Conservation (phyloP, 2,329 filamentous ascomycete species). For the Fusarium musae region DNA sequence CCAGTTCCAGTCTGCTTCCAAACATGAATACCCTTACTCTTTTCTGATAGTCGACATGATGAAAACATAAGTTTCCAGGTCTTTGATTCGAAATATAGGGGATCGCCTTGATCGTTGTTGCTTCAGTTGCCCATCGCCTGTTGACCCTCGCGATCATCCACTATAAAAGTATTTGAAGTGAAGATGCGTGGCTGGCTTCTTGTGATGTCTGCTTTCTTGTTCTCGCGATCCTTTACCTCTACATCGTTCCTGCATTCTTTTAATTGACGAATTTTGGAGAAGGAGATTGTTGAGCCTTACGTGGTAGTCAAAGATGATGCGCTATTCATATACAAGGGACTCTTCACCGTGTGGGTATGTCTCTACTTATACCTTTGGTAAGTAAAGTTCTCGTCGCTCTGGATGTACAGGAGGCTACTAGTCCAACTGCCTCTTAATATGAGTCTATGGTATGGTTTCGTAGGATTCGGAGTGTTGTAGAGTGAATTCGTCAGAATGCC, state of each 20-base stretch:
- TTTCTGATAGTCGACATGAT: not conserved
- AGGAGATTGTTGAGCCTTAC: not conserved
- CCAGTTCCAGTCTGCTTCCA: not conserved
- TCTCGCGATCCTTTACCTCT: not conserved
- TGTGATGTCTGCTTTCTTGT: not conserved
- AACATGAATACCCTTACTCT: fast-evolving
- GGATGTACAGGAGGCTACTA: not conserved
- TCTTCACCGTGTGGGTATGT: not conserved
- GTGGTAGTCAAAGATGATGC: not conserved
- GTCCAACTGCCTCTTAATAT: not conserved
- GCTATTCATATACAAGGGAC: not conserved
- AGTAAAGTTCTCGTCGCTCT: not conserved
- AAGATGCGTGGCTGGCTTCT: not conserved
- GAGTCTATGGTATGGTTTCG: not conserved
- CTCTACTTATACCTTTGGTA: not conserved
- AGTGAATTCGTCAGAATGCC: too few relatives aligned
- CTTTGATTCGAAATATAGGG: not conserved
- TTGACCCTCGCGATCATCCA: not conserved
- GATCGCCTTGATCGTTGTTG: too few relatives aligned
- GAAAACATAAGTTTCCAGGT: not conserved
- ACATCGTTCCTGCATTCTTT: not conserved
- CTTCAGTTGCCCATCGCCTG: not conserved
- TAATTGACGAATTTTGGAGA: not conserved
- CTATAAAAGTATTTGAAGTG: not conserved
- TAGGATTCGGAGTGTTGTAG: not conserved